Base-by-base conservation (phyloP, 2,329 filamentous ascomycete species). In the Coniochaeta sp. region DNA sequence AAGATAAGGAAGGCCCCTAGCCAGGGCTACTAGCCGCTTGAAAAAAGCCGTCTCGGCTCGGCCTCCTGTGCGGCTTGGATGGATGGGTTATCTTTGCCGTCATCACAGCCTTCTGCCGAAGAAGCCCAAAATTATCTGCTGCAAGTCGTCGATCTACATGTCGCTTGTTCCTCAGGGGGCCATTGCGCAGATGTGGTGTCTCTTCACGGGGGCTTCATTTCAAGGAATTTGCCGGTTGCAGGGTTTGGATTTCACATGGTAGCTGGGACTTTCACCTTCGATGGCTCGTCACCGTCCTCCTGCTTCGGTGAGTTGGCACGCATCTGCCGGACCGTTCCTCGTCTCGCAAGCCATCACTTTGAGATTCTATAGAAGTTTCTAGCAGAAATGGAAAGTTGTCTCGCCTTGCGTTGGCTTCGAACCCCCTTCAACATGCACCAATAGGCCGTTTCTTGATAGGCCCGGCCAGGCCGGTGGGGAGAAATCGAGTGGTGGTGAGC, bases 401-500 rank as follows among this genome's bases (percentile, higher is more conserved):
- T 40, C 38, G 16, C 31, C 28, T 28, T 28, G 14, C 54, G 7
- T 59, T 34, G 40, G 24, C n/a, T 57, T 24, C 59, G 62, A 62
- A 59, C 59, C 56, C 33, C 52, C 26, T 61, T 50, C 24, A 57
- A 52, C 22, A 33, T 3, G 47, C 22, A 28, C 24, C 47, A 24
- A 52, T 28, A 14, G 19, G 24, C 43, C 19, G 17, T 47, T 52
- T 61, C 60, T 34, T 65, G 64, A 66, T 67, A 65, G 66, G 66
- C 47, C 60, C 61, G 63, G 63, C 31, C 33, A 31, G 58, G 57
- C 63, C 62, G 63, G 63, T 60, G 58, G 60, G 52, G 63, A 57
- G 58, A 60, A 62, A 62, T 16, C 61, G 62, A 63, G 50, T 66
- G 64, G 63, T 62, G 59, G 58, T 62, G 60, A 62, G 62, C 65